Evolutionary conservation across 2,329 filamentous ascomycete genomes (phyloP).

Genomic region (Polychaeton citri): DNA sequence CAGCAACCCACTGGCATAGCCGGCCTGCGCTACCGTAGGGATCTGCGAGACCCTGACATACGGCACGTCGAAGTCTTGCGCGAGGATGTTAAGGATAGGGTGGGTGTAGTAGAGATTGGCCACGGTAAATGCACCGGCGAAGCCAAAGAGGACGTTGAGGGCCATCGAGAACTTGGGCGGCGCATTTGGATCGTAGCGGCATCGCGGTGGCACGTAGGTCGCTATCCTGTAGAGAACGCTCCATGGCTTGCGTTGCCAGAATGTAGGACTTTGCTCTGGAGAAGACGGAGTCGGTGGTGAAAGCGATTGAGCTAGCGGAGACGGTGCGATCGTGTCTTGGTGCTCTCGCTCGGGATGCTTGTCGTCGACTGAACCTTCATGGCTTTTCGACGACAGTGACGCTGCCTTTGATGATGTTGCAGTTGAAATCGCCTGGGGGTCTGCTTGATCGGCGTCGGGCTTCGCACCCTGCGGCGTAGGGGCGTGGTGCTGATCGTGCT

Average conservation of each 20-base stretch:
- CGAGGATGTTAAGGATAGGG: slow-evolving; percentile 64
- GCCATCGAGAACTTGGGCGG: slow-evolving; percentile 55
- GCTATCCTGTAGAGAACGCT: slow-evolving; percentile 19
- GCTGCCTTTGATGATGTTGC: too few relatives aligned
- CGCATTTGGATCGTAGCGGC: slow-evolving; percentile 52
- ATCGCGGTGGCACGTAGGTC: slow-evolving; percentile 50
- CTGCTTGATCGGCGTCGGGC: too few relatives aligned
- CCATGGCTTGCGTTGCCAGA: background rate
- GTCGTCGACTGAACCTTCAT: too few relatives aligned
- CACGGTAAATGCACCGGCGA: slow-evolving; percentile 56
- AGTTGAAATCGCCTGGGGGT: too few relatives aligned
- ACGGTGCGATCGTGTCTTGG: too few relatives aligned
- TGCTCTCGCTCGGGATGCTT: too few relatives aligned
- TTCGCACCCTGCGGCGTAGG: too few relatives aligned
- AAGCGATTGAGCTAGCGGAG: too few relatives aligned
- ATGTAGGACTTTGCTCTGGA: too few relatives aligned
- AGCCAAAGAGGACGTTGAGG: slow-evolving; percentile 57
- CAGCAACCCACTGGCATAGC: slow-evolving; percentile 61
- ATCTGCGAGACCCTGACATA: slow-evolving; percentile 56
- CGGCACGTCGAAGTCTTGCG: slow-evolving; percentile 54
- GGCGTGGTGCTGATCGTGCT: too few relatives aligned
- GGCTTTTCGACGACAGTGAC: too few relatives aligned
- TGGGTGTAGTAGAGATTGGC: slow-evolving; percentile 75
- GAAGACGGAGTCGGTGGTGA: too few relatives aligned
- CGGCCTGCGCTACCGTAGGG: slow-evolving; percentile 65